Evolutionary conservation across 306 rosid species (phyloP).

Genomic region (Cercis canadensis): DNA sequence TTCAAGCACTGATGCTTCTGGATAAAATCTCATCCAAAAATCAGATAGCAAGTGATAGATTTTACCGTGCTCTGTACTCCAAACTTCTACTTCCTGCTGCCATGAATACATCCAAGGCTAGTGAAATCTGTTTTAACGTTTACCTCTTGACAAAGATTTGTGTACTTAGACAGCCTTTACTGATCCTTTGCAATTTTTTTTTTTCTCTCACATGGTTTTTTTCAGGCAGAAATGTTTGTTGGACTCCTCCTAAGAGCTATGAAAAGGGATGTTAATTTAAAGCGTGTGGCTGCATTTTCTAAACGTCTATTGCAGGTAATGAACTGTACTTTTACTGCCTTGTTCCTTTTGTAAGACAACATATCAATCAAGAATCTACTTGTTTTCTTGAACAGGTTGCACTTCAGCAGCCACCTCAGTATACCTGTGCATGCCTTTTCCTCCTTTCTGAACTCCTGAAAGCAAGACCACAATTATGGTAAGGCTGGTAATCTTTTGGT

Average conservation of each 20-base stretch:
- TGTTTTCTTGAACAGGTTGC: conserved; percentile 65
- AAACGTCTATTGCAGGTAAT: conserved; percentile 87
- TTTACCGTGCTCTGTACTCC: conserved; percentile 89
- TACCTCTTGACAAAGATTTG: neutral
- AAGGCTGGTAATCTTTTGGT: conserved; percentile 30
- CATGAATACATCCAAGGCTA: conserved; percentile 89
- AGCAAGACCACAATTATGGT: conserved; percentile 92
- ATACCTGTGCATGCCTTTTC: conserved; percentile 93
- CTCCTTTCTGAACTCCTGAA: conserved; percentile 94
- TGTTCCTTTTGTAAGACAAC: conserved; percentile 6
- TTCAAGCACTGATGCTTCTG: conserved; percentile 96
- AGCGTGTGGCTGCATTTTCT: conserved; percentile 88
- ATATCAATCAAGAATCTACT: neutral
- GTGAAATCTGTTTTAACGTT: conserved; percentile 11
- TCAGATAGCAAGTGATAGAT: conserved; percentile 87
- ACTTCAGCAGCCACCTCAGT: conserved; percentile 96
- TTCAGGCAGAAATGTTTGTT: conserved; percentile 91
- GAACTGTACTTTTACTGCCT: conserved; percentile 7
- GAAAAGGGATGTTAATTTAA: conserved; percentile 88
- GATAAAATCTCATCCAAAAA: conserved; percentile 95
- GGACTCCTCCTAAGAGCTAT: conserved; percentile 90
- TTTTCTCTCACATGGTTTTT: conserved; percentile 16
- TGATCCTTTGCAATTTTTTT: neutral
- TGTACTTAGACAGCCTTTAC: neutral
- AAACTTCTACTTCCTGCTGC: conserved; percentile 90